Evolutionary conservation across 768 basidiomycete species (phyloP).

Genomic region (Lyophyllum semitale): DNA sequence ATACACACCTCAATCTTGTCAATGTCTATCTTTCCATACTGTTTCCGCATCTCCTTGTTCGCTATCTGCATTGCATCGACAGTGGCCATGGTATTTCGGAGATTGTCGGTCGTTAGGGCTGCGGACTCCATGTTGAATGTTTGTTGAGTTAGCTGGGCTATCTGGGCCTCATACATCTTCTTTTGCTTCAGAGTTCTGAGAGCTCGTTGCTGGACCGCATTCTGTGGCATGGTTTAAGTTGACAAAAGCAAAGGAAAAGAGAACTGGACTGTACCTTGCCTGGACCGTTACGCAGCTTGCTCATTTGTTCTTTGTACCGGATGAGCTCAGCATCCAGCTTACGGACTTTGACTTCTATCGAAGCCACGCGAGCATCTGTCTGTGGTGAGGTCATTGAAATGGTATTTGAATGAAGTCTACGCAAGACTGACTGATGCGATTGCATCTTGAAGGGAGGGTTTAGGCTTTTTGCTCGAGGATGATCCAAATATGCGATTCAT

Average conservation of each 20-base stretch:
- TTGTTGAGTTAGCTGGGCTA: conserved; percentile 90
- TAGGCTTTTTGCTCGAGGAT: conserved; percentile 78
- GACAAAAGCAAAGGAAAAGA: neutral
- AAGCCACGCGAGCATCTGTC: conserved; percentile 86
- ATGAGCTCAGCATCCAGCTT: conserved; percentile 93
- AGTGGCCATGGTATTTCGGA: conserved; percentile 98
- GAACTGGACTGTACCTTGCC: conserved; percentile 70
- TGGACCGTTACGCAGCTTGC: conserved; percentile 88
- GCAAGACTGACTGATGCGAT: conserved; percentile 70
- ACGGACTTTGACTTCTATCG: conserved; percentile 94
- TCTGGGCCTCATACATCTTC: conserved; percentile 92
- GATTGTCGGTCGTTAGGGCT: conserved; percentile 93
- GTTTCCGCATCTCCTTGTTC: conserved; percentile 95
- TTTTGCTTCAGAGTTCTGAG: conserved; percentile 92
- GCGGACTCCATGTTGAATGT: conserved; percentile 99
- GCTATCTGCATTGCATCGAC: conserved; percentile 95
- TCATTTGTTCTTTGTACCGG: conserved; percentile 95
- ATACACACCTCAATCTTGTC: conserved; percentile 93
- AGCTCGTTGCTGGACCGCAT: conserved; percentile 93
- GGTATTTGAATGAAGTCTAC: conserved; percentile 4
- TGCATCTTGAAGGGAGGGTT: conserved; percentile 88
- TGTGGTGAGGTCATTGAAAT: conserved; percentile 30
- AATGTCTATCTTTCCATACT: conserved; percentile 96
- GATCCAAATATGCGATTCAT: conserved; percentile 87
- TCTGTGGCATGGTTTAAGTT: conserved; percentile 42